Base-by-base conservation (phyloP, 1,284 basidiomycete species). In the Moesziomyces antarcticus region DNA sequence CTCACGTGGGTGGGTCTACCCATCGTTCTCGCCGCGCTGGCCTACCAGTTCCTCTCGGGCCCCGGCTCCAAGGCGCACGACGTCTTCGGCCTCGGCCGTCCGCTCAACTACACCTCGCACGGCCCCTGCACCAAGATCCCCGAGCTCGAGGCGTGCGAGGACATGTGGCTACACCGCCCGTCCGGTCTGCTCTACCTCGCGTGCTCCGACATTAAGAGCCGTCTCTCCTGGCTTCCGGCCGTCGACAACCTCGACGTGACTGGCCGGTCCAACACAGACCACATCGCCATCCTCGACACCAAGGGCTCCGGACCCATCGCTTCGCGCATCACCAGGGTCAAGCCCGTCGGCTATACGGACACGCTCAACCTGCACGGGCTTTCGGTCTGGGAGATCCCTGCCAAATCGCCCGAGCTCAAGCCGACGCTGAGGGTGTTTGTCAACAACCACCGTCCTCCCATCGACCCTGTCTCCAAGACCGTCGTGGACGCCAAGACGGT, bases 161-260 rank as follows among this genome's bases (percentile, higher is more conserved):
- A 80, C 44, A 73, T 71, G 65, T 83, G 76, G 77, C 56, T 82
- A 1, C 82, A 83, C 61, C 63, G 68, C 13, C 43, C 52, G 11
- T 87, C 87, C 3, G 90, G 90, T 33, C 70, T 88, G 11, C 66
- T 92, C n/a, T 92, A 90, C 78, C 86, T 91, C 10, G 90, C 90
- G 11, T 92, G 91, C 76, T 91, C 91, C 3, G 87, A 87, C 0
- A 88, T 85, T 2, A 78, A 80, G 3, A 86, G 85, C 30, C 88
- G 90, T 16, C 55, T 80, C 1, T 83, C 86, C 48, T 92, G 91
- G 91, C 84, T 86, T 0, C 91, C 91, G 3, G 70, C 74, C 21
- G 64, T 61, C 16, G 77, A 77, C 56, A 56, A 59, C 21, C 59
- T 77, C 20, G 64, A 77, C 42, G 60, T 63, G 21, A 41, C 51